Evolutionary conservation across 2,329 filamentous ascomycete species (phyloP), one percentile per base, ranked within the genome.

Genomic region (Exophiala xenobiotica): DNA sequence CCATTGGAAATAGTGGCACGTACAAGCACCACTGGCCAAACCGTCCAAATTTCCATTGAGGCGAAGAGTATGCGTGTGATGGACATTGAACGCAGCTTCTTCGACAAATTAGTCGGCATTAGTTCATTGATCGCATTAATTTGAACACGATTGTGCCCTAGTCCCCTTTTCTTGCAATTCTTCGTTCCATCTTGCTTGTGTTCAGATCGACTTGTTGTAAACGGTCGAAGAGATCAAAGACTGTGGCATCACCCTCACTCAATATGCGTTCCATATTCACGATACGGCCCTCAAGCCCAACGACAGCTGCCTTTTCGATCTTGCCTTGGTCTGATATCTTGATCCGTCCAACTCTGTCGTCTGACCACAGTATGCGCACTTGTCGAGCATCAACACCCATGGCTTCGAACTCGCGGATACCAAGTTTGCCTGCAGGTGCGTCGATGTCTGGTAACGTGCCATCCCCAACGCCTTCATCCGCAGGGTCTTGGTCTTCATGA

Each of bases 291-390:
- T 57, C 41, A n/a, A 45, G 6, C 4, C 70, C 70, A 56, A 74
- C 68, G 11, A 75, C 67, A 39, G 74, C 69, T 3, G 70, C 71
- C 8, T 70, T 61, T 49, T 74, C 70, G 23, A 75, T 65, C 26
- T 63, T 46, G 3, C 73, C 73, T 6, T 63, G 51, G 59, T 70
- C 67, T 2, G 70, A 69, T 19, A 75, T 58, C 52, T 70, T 72
- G 37, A 76, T 67, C 35, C 70, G 63, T 3, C 72, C 73, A 22
- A 75, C 67, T 4, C 68, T 67, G 4, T 70, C 72, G 61, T 74
- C 71, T 9, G 60, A 61, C 72, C 72, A 76, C 52, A 74, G 67
- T 12, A 76, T 39, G 8, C 71, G 67, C 20, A 73, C 62, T 63
- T 74, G 73, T 27, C 67, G 63, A 12, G 69, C 64, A 56, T 76